These are phyloP conservation scores for Tulasnella sp. DNA, from an alignment of 768 basidiomycete genomes.

Conservation along the genomic window DNA sequence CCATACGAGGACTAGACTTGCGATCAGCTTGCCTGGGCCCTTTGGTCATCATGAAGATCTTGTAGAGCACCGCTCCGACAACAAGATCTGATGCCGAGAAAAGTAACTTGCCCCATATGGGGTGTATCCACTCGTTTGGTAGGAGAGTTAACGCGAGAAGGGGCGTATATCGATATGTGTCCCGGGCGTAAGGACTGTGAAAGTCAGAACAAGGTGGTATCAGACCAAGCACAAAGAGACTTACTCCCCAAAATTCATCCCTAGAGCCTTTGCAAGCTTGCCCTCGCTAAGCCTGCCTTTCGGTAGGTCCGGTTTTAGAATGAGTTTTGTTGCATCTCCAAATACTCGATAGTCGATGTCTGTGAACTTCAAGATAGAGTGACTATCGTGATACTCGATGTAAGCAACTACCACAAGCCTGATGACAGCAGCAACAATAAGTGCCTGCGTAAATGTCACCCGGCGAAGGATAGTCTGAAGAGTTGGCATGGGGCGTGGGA, in stretches of 20 bases:
- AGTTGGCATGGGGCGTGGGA: no score
- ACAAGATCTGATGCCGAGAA: slow-evolving; percentile 76
- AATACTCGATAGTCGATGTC: slow-evolving; percentile 96
- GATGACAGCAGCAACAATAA: slow-evolving; percentile 43
- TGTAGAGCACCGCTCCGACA: slow-evolving; percentile 59
- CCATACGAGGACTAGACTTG: neutral
- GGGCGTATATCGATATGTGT: slow-evolving; percentile 95
- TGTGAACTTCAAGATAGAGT: slow-evolving; percentile 84
- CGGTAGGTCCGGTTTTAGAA: slow-evolving; percentile 36
- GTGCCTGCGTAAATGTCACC: no score
- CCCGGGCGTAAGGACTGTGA: slow-evolving; percentile 71
- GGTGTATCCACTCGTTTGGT: slow-evolving; percentile 69
- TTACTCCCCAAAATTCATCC: slow-evolving; percentile 58
- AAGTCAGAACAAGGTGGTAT: slow-evolving; percentile 6
- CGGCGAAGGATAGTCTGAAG: no score
- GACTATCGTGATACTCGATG: slow-evolving; percentile 81
- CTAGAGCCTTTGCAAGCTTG: slow-evolving; percentile 30
- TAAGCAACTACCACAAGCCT: slow-evolving; percentile 64
- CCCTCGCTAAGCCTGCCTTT: slow-evolving; percentile 45
- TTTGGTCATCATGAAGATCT: slow-evolving; percentile 10
- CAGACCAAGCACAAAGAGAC: slow-evolving; percentile 26
- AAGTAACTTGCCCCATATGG: slow-evolving; percentile 81
- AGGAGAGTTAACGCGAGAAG: slow-evolving; percentile 69
- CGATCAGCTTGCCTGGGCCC: slow-evolving; percentile 26
- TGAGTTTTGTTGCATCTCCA: slow-evolving; percentile 72